Evolutionary conservation across 495 filamentous ascomycete species (phyloP).

Genomic region (Trichoderma gamsii): DNA sequence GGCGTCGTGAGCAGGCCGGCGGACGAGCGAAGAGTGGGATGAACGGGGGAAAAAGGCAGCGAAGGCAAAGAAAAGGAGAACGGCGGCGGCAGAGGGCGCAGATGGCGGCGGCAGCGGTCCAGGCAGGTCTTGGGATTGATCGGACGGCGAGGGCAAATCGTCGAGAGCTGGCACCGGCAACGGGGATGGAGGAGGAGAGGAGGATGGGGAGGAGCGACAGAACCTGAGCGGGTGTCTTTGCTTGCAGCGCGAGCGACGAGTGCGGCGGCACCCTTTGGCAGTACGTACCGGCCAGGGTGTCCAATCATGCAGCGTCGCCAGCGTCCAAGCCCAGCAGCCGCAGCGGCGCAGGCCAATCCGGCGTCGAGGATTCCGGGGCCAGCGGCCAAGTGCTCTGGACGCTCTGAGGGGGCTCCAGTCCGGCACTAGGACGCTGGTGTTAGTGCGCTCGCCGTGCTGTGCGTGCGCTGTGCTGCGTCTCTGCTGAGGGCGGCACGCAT

Average conservation of each 20-base stretch:
- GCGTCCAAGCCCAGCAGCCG: not conserved
- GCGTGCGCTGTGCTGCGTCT: not conserved
- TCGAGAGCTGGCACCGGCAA: conserved; percentile 6
- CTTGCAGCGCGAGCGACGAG: conserved; percentile 11
- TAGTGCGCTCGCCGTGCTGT: not conserved
- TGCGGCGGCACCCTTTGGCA: conserved; percentile 11
- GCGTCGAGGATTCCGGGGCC: conserved; percentile 7
- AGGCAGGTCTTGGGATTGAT: not conserved
- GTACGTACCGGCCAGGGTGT: conserved; percentile 14
- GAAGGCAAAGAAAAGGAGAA: conserved; percentile 16
- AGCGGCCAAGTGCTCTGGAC: not conserved
- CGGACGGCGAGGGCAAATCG: not conserved
- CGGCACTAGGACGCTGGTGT: not conserved
- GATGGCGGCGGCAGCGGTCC: not conserved
- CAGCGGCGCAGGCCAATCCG: conserved; percentile 7
- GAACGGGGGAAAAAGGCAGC: conserved; percentile 23
- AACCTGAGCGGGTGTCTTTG: conserved; percentile 12
- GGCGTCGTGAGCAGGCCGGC: conserved; percentile 22
- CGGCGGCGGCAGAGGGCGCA: conserved; percentile 12
- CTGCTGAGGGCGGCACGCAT: not conserved
- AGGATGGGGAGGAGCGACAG: conserved; percentile 12
- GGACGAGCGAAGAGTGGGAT: conserved; percentile 23
- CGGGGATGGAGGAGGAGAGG: conserved; percentile 7
- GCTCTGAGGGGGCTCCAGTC: not conserved
- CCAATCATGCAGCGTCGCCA: conserved; percentile 9